A percentile compares a stretch with the other conserved stretches of the same genome.
Conservation (phyloP, 257 asterid species). For the Gentiana macrophylla region DNA sequence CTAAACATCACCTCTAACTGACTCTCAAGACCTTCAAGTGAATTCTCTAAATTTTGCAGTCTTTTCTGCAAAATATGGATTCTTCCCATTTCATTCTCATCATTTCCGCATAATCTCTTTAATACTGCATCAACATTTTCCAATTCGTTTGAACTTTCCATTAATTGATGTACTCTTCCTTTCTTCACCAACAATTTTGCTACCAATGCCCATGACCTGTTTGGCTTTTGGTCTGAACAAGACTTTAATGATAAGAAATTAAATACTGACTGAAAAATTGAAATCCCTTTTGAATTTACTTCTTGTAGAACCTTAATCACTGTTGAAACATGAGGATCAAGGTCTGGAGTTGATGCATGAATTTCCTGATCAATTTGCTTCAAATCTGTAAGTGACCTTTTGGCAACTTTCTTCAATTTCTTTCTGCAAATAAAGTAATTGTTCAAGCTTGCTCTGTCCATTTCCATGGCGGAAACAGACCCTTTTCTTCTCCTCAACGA, state of each 20-base stretch:
- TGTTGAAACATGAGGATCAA: conserved; percentile 14
- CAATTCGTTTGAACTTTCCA: conserved; percentile 11
- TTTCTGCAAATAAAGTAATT: conserved; percentile 12
- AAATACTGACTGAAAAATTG: conserved; percentile 13
- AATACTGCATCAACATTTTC: conserved; percentile 13
- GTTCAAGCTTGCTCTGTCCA: neutral
- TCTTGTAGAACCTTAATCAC: conserved; percentile 16
- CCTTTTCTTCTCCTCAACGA: conserved; percentile 21
- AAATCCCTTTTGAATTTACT: conserved; percentile 9
- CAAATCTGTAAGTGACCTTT: neutral
- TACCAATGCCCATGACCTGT: conserved; percentile 24
- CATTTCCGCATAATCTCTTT: conserved; percentile 6
- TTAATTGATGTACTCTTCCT: conserved; percentile 10
- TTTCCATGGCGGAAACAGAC: conserved; percentile 7
- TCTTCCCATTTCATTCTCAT: neutral
- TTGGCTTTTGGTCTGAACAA: conserved; percentile 6
- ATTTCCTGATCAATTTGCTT: conserved; percentile 14
- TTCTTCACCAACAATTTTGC: conserved; percentile 16
- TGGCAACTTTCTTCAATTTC: conserved; percentile 12
- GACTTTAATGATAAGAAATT: conserved; percentile 19
- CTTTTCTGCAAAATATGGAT: conserved; percentile 11
- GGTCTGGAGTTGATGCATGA: conserved; percentile 5
- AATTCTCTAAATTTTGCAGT: conserved; percentile 15
- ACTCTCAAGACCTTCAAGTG: conserved; percentile 14
- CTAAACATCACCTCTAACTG: conserved; percentile 22